Base-by-base conservation (phyloP, 176 grass and related monocot genomes). In the Poa pratensis region DNA sequence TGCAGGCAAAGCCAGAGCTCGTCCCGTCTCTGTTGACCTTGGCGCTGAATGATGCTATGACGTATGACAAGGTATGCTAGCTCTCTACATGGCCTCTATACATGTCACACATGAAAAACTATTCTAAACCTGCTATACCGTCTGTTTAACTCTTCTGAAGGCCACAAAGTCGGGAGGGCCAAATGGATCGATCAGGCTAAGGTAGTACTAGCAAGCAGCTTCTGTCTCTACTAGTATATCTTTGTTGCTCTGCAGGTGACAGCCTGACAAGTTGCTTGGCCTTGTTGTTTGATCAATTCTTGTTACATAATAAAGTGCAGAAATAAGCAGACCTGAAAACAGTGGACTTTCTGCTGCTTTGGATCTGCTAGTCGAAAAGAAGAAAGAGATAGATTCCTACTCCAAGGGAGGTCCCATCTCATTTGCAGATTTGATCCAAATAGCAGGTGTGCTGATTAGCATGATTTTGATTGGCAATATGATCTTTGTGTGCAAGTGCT, bases 241-340 rank as follows among this genome's bases (percentile, higher is more conserved):
- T 78, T 80, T 82, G 26, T 9, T 9, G 42, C 8, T 63, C 23
- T 58, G 34, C 50, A 62, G 22, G 7, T 42, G 60, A 75, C 45
- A 59, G 13, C 17, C 37, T 69, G 28, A 78, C 46, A 58, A 87
- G 1, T 50, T 86, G 26, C 11, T 80, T 1, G 17, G 1, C 28
- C 20, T 60, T 69, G 37, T 59, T 74, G 16, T 83, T 83, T 52
- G 32, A 74, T 64, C 28, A 49, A 57, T 76, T 83, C 17, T 3
- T 76, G 79, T 86, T 86, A 75, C 78, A 30, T n/a, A 82, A 90
- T 86, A 78, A 93, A 96, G 93, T 92, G 83, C 89, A 90, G 96
- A 99, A 96, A 85, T 92, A 91, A 92, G 84, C 85, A 93, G 96
- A 83, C 89, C 96, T 87, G 96, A 99, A 88, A 99, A 99, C 76